A percentile compares a stretch with the other conserved stretches of the same genome.
These are phyloP conservation scores for Alliaria petiolata DNA, from an alignment of 345 rosid genomes.

Conservation along the genomic window DNA sequence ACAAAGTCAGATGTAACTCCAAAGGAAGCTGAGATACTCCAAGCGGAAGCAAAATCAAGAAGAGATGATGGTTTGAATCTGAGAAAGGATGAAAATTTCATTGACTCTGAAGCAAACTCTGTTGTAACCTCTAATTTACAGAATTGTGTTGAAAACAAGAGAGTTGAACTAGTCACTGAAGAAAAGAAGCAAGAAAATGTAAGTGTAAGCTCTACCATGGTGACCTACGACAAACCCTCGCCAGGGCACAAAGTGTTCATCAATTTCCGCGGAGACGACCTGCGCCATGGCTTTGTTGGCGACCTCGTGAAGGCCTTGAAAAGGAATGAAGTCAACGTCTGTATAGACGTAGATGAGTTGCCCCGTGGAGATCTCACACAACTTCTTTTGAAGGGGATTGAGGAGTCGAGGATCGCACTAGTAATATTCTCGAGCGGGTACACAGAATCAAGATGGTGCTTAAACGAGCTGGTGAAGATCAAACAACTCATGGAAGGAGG, in stretches of 20 bases:
- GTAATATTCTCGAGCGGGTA: constrained; percentile 1
- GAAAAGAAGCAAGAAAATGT: too few species aligned
- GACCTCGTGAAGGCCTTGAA: not conserved
- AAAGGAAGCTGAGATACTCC: not conserved
- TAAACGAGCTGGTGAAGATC: constrained; percentile 3
- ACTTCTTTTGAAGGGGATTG: not conserved
- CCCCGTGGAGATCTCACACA: not conserved
- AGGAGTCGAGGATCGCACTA: not conserved
- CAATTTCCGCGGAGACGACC: too few species aligned
- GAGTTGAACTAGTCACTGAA: not conserved
- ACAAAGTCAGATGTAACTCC: too few species aligned
- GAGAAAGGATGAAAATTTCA: not conserved
- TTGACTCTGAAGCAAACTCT: not conserved
- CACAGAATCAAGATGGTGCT: not conserved
- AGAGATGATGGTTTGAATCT: too few species aligned
- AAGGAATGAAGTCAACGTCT: not conserved
- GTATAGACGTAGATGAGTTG: not conserved
- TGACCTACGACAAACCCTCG: too few species aligned
- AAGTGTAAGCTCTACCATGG: too few species aligned
- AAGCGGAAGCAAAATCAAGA: too few species aligned
- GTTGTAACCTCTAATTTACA: not conserved
- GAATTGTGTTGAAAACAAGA: not conserved
- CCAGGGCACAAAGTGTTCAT: too few species aligned
- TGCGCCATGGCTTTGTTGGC: too few species aligned
- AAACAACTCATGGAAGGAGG: constrained; percentile 9